Evolutionary conservation across 2,329 filamentous ascomycete species (phyloP).

Genomic region (Stagonosporopsis cucurbitacearum): DNA sequence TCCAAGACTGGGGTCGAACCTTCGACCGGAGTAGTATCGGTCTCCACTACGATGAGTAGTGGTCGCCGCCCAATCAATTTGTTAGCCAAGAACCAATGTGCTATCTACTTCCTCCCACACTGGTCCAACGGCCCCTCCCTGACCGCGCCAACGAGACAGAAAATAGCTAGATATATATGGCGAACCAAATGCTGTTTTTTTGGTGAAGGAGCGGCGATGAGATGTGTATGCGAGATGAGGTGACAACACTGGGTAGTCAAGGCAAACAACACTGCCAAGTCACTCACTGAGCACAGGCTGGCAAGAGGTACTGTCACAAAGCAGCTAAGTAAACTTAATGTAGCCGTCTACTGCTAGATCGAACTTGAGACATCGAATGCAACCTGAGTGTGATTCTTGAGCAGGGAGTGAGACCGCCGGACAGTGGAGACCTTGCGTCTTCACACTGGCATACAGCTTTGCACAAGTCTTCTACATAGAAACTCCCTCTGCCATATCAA

Average conservation of each 20-base stretch:
- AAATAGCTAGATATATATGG: not conserved
- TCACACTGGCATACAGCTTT: no score
- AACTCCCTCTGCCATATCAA: no score
- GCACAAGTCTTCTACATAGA: no score
- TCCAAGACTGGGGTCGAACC: not conserved
- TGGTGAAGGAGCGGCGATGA: not conserved
- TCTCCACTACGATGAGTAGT: not conserved
- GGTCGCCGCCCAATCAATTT: not conserved
- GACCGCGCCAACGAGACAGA: not conserved
- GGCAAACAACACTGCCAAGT: not conserved
- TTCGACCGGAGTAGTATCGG: not conserved
- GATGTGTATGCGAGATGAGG: not conserved
- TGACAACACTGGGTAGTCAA: not conserved
- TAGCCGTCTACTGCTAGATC: no score
- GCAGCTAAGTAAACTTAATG: no score
- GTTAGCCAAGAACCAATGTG: not conserved
- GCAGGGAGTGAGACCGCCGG: no score
- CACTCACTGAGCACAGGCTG: not conserved
- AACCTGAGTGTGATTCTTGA: no score
- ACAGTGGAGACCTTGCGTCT: no score
- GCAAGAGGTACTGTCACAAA: no score
- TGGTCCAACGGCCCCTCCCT: not conserved
- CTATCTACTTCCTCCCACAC: not conserved
- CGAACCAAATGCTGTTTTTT: not conserved
- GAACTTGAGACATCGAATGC: no score